Evolutionary conservation across 2,329 filamentous ascomycete species (phyloP), one percentile per base, ranked within the genome.

Genomic region (Blumeriella jaapii): DNA sequence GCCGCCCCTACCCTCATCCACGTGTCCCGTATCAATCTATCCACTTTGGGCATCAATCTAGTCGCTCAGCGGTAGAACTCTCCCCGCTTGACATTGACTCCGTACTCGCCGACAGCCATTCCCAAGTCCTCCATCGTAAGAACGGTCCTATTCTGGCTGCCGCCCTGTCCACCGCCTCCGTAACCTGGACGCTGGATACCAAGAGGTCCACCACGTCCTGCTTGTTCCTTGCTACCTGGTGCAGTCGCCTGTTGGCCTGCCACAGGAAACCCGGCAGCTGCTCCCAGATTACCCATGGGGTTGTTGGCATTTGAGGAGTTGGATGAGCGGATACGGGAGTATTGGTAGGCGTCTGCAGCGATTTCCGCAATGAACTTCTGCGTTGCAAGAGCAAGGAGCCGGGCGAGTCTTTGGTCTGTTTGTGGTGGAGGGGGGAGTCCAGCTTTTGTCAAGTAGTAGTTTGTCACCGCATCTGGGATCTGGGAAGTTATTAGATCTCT

Each of bases 351-450:
- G 59, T 98, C 91, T 38, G 91, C 87, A 2, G 91, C 91, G 47
- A 98, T 85, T 59, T 98, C 91, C 40, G 91, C 87, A 52, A 98
- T 83, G 67, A 98, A 98, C 58, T 98, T 98, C 57, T 98, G 91
- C 0, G 91, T 94, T n/a, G 91, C 91, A 6, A 98, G 81, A 2
- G 91, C 89, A 27, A 98, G 80, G 3, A 98, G 80, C 30, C 89
- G 85, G 14, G 89, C 85, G 17, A 98, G 81, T 39, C 87, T 84
- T 13, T 80, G 80, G 52, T 94, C 85, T 34, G 86, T 93, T 51
- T 91, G 81, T 0, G 85, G 87, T 25, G 89, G 86, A 1, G 89
- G 89, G 20, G 91, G 87, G 3, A 98, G 82, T 34, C 91, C 91
- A 47, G 89, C 86, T 50, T 93, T 82, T 23, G 89, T 93, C 64